Conservation (phyloP, 108 stramenopile genomes). For the Pseudonitzschia delicatissima region DNA sequence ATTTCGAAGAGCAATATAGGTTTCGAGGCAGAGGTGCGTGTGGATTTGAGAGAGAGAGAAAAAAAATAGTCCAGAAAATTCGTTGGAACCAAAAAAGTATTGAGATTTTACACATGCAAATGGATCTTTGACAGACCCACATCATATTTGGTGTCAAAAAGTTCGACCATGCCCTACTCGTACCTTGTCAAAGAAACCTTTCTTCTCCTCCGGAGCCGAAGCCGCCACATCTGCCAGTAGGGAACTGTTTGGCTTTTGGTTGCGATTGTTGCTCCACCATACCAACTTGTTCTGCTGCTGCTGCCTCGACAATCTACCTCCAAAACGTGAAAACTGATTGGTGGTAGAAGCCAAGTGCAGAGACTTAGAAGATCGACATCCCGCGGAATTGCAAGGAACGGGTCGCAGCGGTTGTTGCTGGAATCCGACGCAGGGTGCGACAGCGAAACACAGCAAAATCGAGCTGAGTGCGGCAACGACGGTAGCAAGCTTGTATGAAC, state of each 20-base stretch:
- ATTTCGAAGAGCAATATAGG: too few relatives aligned
- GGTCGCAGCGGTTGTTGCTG: conserved; percentile 1
- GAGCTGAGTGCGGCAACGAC: background rate
- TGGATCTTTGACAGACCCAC: too few relatives aligned
- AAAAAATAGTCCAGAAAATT: too few relatives aligned
- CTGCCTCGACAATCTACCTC: conserved; percentile 1
- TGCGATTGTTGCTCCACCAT: conserved; percentile 1
- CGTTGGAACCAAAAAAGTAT: too few relatives aligned
- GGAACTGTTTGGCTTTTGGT: background rate
- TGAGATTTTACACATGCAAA: too few relatives aligned
- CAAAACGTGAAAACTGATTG: background rate
- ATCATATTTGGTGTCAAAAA: too few relatives aligned
- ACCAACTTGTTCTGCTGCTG: background rate
- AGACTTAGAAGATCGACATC: conserved; percentile 6
- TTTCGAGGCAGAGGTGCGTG: too few relatives aligned
- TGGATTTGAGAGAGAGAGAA: background rate
- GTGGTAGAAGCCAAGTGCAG: background rate
- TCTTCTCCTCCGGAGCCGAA: background rate
- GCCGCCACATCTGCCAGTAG: background rate
- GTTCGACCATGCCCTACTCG: too few relatives aligned
- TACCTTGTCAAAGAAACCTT: conserved; percentile 8
- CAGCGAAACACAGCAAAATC: background rate
- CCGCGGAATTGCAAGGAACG: background rate
- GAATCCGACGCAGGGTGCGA: background rate
- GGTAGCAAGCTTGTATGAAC: background rate